These are phyloP conservation scores for Raffaelea deltoideospora DNA, from an alignment of 2,329 filamentous ascomycete genomes.

Conservation along the genomic window DNA sequence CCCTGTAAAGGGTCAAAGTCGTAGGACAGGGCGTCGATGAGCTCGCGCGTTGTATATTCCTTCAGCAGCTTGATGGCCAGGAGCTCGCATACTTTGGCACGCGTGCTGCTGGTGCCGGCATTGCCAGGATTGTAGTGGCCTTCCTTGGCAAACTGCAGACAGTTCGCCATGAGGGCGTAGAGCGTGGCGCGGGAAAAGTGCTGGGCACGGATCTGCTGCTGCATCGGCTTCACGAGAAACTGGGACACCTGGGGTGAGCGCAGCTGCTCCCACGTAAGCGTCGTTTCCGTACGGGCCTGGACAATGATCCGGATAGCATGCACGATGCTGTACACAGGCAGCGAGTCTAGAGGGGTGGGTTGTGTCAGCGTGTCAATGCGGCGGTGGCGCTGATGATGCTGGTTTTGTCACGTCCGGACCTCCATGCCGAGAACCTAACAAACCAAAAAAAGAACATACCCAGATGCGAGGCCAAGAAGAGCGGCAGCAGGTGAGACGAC, in stretches of 20 bases:
- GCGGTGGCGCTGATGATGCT: too few species aligned
- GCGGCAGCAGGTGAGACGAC: slow-evolving; percentile 41
- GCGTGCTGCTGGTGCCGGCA: slow-evolving; percentile 66
- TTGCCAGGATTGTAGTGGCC: slow-evolving; percentile 68
- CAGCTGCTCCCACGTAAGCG: slow-evolving; percentile 85
- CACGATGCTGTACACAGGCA: slow-evolving; percentile 81
- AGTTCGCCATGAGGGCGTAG: slow-evolving; percentile 86
- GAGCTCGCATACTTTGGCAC: slow-evolving; percentile 80
- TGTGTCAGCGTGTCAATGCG: too few species aligned
- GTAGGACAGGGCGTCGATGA: slow-evolving; percentile 89
- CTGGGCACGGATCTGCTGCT: slow-evolving; percentile 67
- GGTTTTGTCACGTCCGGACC: too few species aligned
- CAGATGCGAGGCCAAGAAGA: slow-evolving; percentile 67
- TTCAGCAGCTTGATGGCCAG: slow-evolving; percentile 79
- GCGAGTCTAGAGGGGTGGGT: slow-evolving; percentile 53
- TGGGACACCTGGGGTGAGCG: slow-evolving; percentile 92
- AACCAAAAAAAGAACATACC: slow-evolving; percentile 29
- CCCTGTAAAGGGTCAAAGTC: slow-evolving; percentile 90
- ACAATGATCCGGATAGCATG: slow-evolving; percentile 81
- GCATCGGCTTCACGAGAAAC: slow-evolving; percentile 90
- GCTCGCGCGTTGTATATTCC: slow-evolving; percentile 75
- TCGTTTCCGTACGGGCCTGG: slow-evolving; percentile 75
- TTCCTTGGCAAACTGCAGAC: slow-evolving; percentile 84
- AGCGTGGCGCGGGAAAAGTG: slow-evolving; percentile 78
- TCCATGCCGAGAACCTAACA: too few species aligned